These are phyloP conservation scores for Xylaria cubensis DNA, from an alignment of 495 filamentous ascomycete species.

Conservation along the genomic window DNA sequence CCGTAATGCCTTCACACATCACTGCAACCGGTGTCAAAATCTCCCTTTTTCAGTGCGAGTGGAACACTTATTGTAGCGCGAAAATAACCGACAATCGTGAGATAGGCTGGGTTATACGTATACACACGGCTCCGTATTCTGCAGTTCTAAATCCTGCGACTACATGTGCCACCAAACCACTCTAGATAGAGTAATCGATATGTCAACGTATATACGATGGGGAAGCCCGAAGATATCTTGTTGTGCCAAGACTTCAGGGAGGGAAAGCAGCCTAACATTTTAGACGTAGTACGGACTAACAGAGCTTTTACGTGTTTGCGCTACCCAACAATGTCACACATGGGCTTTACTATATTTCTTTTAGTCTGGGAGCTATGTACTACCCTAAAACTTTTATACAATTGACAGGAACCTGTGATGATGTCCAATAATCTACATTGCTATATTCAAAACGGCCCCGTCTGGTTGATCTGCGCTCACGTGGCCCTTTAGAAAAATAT, in stretches of 20 bases:
- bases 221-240: neutral
- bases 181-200: neutral
- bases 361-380: neutral
- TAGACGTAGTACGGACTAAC: neutral
- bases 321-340: neutral
- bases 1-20: neutral
- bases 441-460: too few relatives aligned
- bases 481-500: neutral
- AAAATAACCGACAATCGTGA: neutral
- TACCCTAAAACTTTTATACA: neutral
- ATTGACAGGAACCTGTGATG: neutral
- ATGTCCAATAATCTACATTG: neutral
- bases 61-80: neutral
- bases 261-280: neutral
- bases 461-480: neutral
- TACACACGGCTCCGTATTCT: neutral
- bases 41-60: neutral
- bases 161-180: neutral
- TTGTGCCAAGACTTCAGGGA: neutral
- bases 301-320: neutral
- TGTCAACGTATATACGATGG: neutral
- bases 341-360: neutral
- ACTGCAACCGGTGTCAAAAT: neutral
- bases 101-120: neutral
- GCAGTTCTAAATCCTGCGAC: neutral